A percentile compares a stretch with the other conserved stretches of the same genome.
These are phyloP conservation scores for Populus tomentosa DNA, from an alignment of 441 rosid genomes.

Conservation along the genomic window DNA sequence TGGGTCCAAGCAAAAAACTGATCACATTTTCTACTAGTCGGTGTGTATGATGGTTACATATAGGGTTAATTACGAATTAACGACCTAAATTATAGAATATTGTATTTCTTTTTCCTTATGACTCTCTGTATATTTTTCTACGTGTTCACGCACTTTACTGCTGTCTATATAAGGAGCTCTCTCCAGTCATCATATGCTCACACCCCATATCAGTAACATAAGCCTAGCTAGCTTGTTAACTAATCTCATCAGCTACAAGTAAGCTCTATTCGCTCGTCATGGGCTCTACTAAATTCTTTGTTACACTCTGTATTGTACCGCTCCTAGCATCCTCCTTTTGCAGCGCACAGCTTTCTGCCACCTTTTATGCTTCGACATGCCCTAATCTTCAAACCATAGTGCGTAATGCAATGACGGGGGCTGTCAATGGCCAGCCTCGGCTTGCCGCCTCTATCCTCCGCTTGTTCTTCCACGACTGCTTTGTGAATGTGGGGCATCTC, in stretches of 20 bases:
- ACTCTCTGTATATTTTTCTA: neutral
- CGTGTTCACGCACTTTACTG: neutral
- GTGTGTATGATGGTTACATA: too few relatives aligned
- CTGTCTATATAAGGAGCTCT: neutral
- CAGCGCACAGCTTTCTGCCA: constrained; percentile 33
- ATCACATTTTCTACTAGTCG: too few relatives aligned
- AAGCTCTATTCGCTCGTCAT: neutral
- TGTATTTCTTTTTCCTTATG: too few relatives aligned
- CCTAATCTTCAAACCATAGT: constrained; percentile 28
- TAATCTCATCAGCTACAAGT: neutral
- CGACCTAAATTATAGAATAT: too few relatives aligned
- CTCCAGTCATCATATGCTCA: neutral
- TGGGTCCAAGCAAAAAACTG: too few relatives aligned
- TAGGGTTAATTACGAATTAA: too few relatives aligned
- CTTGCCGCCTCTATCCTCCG: constrained; percentile 43
- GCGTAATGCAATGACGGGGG: constrained; percentile 20
- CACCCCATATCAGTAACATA: neutral
- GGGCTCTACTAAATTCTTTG: neutral
- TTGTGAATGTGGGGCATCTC: constrained; percentile 29
- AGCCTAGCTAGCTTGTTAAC: neutral
- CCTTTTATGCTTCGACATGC: constrained; percentile 31
- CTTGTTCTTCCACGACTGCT: constrained; percentile 49
- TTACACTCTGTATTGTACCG: neutral
- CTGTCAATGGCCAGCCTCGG: constrained; percentile 26
- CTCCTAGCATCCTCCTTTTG: neutral